These are phyloP conservation scores for Fusarium secorum DNA, from an alignment of 2,329 filamentous ascomycete species.

Conservation along the genomic window DNA sequence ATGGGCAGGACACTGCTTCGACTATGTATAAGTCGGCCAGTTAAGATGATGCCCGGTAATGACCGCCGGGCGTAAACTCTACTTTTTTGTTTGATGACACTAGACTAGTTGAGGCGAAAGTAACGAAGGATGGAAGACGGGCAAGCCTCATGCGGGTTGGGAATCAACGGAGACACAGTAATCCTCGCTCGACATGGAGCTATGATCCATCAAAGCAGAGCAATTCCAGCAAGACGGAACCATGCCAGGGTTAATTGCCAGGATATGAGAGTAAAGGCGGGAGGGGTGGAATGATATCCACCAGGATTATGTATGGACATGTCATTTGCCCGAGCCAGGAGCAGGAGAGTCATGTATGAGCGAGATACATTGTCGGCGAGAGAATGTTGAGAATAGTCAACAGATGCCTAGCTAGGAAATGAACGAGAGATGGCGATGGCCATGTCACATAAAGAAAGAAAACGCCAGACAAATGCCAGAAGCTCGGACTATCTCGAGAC, in stretches of 20 bases:
- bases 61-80: slow-evolving; percentile 13
- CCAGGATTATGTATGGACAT: slow-evolving; percentile 29
- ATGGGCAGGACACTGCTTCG: slow-evolving; percentile 10
- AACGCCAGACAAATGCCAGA: slow-evolving; percentile 1
- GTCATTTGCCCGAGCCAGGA: not conserved
- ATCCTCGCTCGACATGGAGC: slow-evolving; percentile 31
- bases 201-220: slow-evolving; percentile 23
- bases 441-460: slow-evolving; percentile 12
- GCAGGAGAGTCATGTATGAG: slow-evolving; percentile 5
- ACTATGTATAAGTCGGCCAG: slow-evolving; percentile 32
- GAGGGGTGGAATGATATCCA: slow-evolving; percentile 28
- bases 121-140: slow-evolving; percentile 40
- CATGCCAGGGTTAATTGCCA: slow-evolving; percentile 29
- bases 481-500: slow-evolving; percentile 24
- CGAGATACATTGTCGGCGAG: not conserved
- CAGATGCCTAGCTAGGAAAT: not conserved
- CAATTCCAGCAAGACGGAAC: slow-evolving; percentile 36
- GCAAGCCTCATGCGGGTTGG: slow-evolving; percentile 32
- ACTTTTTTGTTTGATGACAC: slow-evolving; percentile 35
- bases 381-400: not conserved
- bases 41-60: slow-evolving; percentile 12
- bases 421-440: slow-evolving; percentile 3
- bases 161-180: slow-evolving; percentile 19
- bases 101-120: slow-evolving; percentile 44
- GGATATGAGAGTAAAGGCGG: slow-evolving; percentile 20